phyloP scores from a whole-genome alignment of 129 eudicot genomes.

The Centrapalus pauciflorus region DNA sequence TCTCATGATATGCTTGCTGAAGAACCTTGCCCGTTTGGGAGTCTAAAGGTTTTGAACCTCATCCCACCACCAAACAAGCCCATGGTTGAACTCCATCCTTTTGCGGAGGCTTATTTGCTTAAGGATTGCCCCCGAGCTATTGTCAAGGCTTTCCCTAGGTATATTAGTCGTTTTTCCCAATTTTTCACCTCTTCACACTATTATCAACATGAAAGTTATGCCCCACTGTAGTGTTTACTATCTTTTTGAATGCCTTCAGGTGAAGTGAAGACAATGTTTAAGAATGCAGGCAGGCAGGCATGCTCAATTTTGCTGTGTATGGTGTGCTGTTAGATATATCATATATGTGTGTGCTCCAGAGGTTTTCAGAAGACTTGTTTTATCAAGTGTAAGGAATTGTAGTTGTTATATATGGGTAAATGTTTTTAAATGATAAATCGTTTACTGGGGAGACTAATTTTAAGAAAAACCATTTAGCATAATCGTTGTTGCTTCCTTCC shows the following conservation, averaged over 20 bases:
- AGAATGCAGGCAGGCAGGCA: constrained; percentile 10
- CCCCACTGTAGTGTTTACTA: neutral
- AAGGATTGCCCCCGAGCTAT: constrained; percentile 12
- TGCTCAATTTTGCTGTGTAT: constrained; percentile 10
- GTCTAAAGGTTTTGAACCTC: constrained; percentile 21
- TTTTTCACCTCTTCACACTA: neutral
- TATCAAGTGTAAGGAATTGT: constrained; percentile 2
- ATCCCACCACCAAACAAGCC: constrained; percentile 28
- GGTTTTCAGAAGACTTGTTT: neutral
- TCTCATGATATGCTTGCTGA: constrained; percentile 9
- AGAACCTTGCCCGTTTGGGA: constrained; percentile 22
- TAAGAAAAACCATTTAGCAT: constrained; percentile 4
- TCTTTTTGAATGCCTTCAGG: constrained; percentile 4
- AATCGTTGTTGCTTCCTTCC: neutral
- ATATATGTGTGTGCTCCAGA: neutral
- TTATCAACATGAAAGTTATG: no score
- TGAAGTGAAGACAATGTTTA: neutral
- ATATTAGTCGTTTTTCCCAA: neutral
- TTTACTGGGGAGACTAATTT: neutral
- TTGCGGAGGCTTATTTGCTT: constrained; percentile 15
- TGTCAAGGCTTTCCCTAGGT: constrained; percentile 9
- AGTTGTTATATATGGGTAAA: neutral
- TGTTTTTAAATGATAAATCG: neutral
- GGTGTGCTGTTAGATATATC: constrained; percentile 8
- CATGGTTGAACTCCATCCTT: neutral